A percentile compares a stretch with the other conserved stretches of the same genome.
These are phyloP conservation scores for Pezicula radicicola DNA, from an alignment of 2,329 filamentous ascomycete genomes.

Conservation along the genomic window DNA sequence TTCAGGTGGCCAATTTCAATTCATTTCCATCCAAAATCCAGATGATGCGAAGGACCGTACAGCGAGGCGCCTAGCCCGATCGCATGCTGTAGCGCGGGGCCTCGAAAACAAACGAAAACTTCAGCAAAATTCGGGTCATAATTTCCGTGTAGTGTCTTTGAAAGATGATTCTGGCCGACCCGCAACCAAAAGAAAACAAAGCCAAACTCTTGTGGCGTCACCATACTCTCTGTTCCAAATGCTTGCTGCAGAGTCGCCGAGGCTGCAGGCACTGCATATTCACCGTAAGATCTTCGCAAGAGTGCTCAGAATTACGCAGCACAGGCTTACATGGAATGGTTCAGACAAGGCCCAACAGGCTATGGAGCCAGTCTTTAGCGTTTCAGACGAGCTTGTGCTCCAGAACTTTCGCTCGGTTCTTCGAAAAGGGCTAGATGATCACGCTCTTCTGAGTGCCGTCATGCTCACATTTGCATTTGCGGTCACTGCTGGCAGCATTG, in stretches of 20 bases:
- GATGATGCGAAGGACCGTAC: slow-evolving; percentile 13
- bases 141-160: slow-evolving; percentile 21
- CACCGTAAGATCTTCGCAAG: slow-evolving; percentile 14
- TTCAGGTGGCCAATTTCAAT: slow-evolving; percentile 8
- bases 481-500: slow-evolving; percentile 19
- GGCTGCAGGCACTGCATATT: slow-evolving; percentile 14
- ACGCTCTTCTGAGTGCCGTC: slow-evolving; percentile 34
- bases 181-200: slow-evolving; percentile 1
- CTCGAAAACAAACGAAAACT: slow-evolving; percentile 27
- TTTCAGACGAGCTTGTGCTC: slow-evolving; percentile 33
- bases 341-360: slow-evolving; percentile 23
- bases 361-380: slow-evolving; percentile 34
- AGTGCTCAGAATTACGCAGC: neutral
- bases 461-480: slow-evolving; percentile 38
- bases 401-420: slow-evolving; percentile 35
- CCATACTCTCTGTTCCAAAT: slow-evolving; percentile 12
- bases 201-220: slow-evolving; percentile 2
- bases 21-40: slow-evolving; percentile 19
- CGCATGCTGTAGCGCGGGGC: slow-evolving; percentile 27
- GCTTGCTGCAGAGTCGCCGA: slow-evolving; percentile 19
- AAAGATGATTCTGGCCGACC: slow-evolving; percentile 5
- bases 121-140: slow-evolving; percentile 20
- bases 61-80: slow-evolving; percentile 24
- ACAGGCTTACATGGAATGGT: slow-evolving; percentile 6
- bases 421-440: slow-evolving; percentile 29